Evolutionary conservation across 2,329 filamentous ascomycete species (phyloP).

Genomic region (Tolypocladium inflatum): DNA sequence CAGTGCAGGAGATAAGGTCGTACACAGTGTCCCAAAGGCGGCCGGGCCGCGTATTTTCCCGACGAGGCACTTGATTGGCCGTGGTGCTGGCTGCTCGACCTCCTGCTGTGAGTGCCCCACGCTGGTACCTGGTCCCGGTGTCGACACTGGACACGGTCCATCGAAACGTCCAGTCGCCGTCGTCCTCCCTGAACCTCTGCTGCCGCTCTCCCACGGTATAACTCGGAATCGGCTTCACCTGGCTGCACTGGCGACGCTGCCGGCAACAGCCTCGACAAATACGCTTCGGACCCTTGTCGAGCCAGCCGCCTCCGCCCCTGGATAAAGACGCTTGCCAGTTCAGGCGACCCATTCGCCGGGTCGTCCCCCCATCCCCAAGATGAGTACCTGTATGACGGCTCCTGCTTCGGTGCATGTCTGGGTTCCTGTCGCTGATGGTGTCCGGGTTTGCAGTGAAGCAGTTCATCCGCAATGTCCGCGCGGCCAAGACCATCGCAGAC

Average conservation of each 20-base stretch:
- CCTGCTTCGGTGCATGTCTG: background rate
- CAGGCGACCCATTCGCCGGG: background rate
- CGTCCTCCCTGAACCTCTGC: background rate
- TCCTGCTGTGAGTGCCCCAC: background rate
- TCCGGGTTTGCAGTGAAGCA: conserved; percentile 67
- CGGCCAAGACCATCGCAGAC: conserved; percentile 97
- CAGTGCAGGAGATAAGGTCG: background rate
- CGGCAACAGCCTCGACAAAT: background rate
- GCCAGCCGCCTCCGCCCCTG: background rate
- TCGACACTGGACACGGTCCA: background rate
- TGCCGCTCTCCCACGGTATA: background rate
- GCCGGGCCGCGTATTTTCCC: background rate
- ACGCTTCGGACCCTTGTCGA: background rate
- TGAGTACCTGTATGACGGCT: conserved; percentile 28
- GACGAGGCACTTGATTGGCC: background rate
- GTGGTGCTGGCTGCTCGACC: background rate
- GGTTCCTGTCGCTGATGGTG: background rate
- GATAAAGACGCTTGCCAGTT: background rate
- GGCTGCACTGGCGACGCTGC: background rate
- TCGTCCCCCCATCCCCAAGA: conserved; percentile 9
- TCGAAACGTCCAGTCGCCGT: background rate
- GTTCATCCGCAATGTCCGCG: conserved; percentile 98
- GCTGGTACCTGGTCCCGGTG: background rate
- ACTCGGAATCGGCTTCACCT: background rate
- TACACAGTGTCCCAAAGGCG: too few relatives aligned